Base-by-base conservation (phyloP, 805 yeast genomes). In the Nakazawaea anatomiae region DNA sequence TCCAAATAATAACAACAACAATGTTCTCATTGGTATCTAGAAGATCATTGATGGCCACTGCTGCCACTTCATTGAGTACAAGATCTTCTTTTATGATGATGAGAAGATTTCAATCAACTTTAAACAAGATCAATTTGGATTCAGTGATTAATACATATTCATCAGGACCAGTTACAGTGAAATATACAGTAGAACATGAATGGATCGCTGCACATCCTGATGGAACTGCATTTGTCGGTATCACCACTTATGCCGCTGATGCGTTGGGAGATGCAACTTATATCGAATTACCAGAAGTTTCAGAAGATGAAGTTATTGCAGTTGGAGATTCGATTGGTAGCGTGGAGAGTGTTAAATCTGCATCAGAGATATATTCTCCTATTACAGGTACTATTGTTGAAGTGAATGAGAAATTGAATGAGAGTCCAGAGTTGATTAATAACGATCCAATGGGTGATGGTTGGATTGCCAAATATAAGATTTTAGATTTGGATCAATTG, bases 231-330 rank as follows among this genome's bases (percentile, higher is more conserved):
- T 90, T 84, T 60, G 75, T 92, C 51, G 99, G 99, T 32, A 89
- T 94, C 68, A 90, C 99, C 52, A 82, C 80, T 61, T 91, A 94
- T 65, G 99, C 99, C 18, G 85, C 97, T 27, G 96, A 90, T 62
- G 96, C 98, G 6, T 79, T 94, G 54, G 99, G 99, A 43, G 99
- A 94, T 70, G 95, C 96, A 51, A 95, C 98, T 4, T 94, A 77
- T 66, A 85, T 91, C 53, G 99, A 94, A 70, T 76, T 92, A 59
- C 96, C 96, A 44, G 91, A 85, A 58, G 79, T 77, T 39, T 66
- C 64, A 44, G 65, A 64, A 44, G 65, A 64, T 35, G 64, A 60
- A 52, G 44, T 52, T 8, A 61, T 67, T 12, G 87, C 84, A 40
- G 77, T 75, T 40, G 95, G 96, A 47, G 97, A 89, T 56, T 74